Evolutionary conservation across 257 asterid genomes (phyloP).

Genomic region (Vinca minor): DNA sequence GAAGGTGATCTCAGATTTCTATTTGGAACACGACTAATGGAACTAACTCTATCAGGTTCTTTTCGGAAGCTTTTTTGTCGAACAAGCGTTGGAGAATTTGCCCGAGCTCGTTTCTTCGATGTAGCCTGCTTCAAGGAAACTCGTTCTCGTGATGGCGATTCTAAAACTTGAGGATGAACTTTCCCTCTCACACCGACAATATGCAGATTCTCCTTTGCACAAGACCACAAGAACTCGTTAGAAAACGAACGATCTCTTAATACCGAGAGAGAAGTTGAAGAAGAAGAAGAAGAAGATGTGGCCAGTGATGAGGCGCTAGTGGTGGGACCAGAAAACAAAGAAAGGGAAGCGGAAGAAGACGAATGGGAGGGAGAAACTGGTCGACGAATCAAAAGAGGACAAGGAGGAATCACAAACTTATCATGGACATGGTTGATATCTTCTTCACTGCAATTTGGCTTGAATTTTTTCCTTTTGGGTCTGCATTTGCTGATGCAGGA

Average conservation of each 20-base stretch:
- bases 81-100: slow-evolving; percentile 42
- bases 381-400: slow-evolving; percentile 16
- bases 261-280: slow-evolving; percentile 20
- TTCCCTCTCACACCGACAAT: slow-evolving; percentile 21
- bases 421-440: no score
- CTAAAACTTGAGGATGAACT: slow-evolving; percentile 6
- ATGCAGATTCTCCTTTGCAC: slow-evolving; percentile 53
- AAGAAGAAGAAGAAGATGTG: slow-evolving; percentile 24
- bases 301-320: slow-evolving; percentile 21
- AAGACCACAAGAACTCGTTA: slow-evolving; percentile 48
- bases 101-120: slow-evolving; percentile 54
- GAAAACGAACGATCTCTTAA: slow-evolving; percentile 55
- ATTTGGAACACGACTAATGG: slow-evolving; percentile 14
- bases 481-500: no score
- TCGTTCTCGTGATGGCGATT: slow-evolving; percentile 5
- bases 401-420: no score
- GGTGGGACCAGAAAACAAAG: slow-evolving; percentile 37
- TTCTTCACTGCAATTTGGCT: no score
- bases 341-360: slow-evolving; percentile 30
- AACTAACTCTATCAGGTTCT: slow-evolving; percentile 23
- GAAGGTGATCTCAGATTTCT: no score
- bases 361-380: slow-evolving; percentile 42
- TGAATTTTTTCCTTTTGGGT: no score
- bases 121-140: slow-evolving; percentile 17
- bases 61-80: slow-evolving; percentile 62